phyloP scores from a whole-genome alignment of 179 eudicot species.

The Spergularia azorica region DNA sequence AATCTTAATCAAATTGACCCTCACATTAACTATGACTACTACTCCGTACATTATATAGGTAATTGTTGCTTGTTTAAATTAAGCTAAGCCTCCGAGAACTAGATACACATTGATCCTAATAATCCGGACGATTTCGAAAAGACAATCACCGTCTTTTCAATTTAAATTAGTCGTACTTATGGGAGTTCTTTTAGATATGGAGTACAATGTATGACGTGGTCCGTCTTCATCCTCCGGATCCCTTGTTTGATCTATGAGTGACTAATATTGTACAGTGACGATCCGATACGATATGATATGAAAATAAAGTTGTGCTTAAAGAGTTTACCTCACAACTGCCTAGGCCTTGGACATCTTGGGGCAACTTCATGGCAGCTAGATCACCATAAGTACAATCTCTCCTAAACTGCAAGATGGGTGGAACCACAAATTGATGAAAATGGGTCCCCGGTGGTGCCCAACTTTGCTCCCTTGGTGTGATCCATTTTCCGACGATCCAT shows the following conservation, averaged over 20 bases:
- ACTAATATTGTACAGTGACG: too few species aligned
- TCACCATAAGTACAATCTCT: conserved; percentile 89
- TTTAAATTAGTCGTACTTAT: too few species aligned
- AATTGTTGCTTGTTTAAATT: not conserved
- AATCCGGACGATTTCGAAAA: not conserved
- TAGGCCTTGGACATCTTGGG: conserved; percentile 71
- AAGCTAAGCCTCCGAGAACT: not conserved
- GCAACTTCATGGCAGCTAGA: conserved; percentile 87
- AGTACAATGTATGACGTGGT: not conserved
- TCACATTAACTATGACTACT: not conserved
- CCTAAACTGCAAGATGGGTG: conserved; percentile 69
- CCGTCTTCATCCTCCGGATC: not conserved
- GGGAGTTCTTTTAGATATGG: not conserved
- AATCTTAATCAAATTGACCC: not conserved
- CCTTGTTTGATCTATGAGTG: not conserved
- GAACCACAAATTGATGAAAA: conserved; percentile 95
- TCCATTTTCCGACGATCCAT: conserved; percentile 95
- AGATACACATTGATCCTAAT: too few species aligned
- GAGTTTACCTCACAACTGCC: conserved; percentile 75
- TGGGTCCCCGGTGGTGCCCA: conserved; percentile 86
- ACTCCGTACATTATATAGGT: not conserved
- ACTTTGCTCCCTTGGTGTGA: conserved; percentile 72
- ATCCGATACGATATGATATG: not conserved
- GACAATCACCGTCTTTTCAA: not conserved
- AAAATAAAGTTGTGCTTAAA: not conserved